Evolutionary conservation across 352 stramenopile species (phyloP).

Genomic region (Phytopythium cucurbitacearum): DNA sequence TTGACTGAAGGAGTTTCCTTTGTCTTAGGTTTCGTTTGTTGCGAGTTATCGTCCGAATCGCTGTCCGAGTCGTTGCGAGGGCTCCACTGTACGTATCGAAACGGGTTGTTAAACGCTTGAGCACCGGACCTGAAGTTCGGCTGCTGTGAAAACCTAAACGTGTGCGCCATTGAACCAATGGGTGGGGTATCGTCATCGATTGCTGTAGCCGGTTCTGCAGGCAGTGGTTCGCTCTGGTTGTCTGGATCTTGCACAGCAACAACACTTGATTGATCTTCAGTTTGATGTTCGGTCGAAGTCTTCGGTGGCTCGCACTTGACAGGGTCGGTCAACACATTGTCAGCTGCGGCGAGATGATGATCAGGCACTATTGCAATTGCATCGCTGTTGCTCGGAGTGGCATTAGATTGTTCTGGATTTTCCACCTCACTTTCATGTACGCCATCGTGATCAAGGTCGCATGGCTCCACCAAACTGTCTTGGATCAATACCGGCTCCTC

Average conservation of each 20-base stretch:
- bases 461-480: neutral
- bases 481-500: neutral
- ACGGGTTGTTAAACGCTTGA: constrained; percentile 30
- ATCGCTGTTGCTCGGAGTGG: too few species aligned
- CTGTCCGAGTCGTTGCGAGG: constrained; percentile 36
- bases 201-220: neutral
- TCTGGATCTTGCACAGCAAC: constrained; percentile 3
- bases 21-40: neutral
- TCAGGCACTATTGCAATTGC: too few species aligned
- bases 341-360: too few species aligned
- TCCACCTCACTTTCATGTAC: too few species aligned
- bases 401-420: too few species aligned
- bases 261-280: neutral
- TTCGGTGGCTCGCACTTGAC: too few species aligned
- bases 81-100: constrained; percentile 33
- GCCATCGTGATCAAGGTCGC: too few species aligned
- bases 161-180: constrained; percentile 2
- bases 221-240: constrained; percentile 3
- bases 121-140: constrained; percentile 32
- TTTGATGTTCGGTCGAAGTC: too few species aligned
- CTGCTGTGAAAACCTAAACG: constrained; percentile 45
- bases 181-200: constrained; percentile 1
- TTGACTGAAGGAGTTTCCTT: constrained; percentile 1
- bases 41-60: constrained; percentile 31
- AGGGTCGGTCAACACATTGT: too few species aligned